These are phyloP conservation scores for Aspergillus sp. DNA, from an alignment of 2,329 filamentous ascomycete species.

Conservation along the genomic window DNA sequence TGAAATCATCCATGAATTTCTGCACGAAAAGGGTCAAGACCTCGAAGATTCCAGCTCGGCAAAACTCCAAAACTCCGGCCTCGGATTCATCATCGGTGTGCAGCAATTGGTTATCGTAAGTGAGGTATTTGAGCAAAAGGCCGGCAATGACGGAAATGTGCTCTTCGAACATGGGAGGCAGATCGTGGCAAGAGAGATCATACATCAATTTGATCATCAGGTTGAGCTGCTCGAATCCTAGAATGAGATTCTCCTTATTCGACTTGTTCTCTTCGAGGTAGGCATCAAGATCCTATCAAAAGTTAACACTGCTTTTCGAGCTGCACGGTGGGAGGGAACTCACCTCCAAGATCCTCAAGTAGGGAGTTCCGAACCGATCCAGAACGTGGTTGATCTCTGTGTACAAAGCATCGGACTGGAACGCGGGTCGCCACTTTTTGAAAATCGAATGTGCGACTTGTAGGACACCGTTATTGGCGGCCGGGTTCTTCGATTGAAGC, in stretches of 20 bases:
- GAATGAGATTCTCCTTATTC: slow-evolving; percentile 71
- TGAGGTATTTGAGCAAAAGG: slow-evolving; percentile 88
- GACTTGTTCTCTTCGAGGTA: slow-evolving; percentile 70
- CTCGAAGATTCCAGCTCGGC: slow-evolving; percentile 93
- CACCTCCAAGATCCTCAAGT: slow-evolving; percentile 75
- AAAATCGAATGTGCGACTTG: slow-evolving; percentile 99
- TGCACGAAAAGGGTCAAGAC: slow-evolving; percentile 83
- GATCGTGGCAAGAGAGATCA: slow-evolving; percentile 95
- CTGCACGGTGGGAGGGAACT: slow-evolving; percentile 17
- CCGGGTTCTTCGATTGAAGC: slow-evolving; percentile 75
- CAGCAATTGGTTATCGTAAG: slow-evolving; percentile 79
- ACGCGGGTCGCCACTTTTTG: slow-evolving; percentile 89
- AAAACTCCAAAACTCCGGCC: slow-evolving; percentile 76
- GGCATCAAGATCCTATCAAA: slow-evolving; percentile 43
- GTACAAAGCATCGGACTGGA: slow-evolving; percentile 88
- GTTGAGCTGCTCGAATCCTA: slow-evolving; percentile 81
- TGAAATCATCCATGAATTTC: slow-evolving; percentile 95
- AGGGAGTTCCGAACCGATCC: slow-evolving; percentile 76
- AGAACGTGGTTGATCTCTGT: slow-evolving; percentile 97
- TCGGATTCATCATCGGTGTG: slow-evolving; percentile 87
- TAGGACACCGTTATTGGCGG: slow-evolving; percentile 87
- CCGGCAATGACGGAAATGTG: slow-evolving; percentile 73
- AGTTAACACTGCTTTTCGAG: slow-evolving; percentile 13
- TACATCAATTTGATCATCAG: slow-evolving; percentile 89
- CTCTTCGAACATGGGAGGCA: slow-evolving; percentile 91